phyloP scores from a whole-genome alignment of 139 green algal species.

The Volvox reticuliferus region DNA sequence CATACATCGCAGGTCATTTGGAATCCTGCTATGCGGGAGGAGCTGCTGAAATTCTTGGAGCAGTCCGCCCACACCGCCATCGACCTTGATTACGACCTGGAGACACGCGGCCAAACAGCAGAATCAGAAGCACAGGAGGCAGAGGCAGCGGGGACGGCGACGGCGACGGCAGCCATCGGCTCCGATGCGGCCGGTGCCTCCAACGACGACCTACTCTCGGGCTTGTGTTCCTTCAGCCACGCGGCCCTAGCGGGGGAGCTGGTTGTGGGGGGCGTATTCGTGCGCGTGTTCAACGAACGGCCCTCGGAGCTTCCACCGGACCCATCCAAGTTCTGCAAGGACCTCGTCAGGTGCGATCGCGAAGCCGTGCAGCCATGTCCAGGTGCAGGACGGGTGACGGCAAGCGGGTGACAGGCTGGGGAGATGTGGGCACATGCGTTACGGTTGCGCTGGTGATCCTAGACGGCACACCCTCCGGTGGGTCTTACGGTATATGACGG shows the following conservation, averaged over 20 bases:
- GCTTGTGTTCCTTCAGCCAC: constrained; percentile 20
- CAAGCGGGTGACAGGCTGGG: background rate
- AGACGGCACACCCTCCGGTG: no score
- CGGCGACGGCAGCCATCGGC: background rate
- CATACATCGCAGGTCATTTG: constrained; percentile 85
- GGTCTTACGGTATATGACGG: no score
- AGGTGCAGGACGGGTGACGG: no score
- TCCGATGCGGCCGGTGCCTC: background rate
- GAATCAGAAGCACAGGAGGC: background rate
- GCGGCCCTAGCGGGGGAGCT: constrained; percentile 69
- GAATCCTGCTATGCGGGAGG: constrained; percentile 85
- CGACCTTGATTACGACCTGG: background rate
- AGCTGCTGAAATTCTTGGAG: constrained; percentile 72
- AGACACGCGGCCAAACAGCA: background rate
- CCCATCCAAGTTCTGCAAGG: constrained; percentile 82
- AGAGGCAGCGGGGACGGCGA: background rate
- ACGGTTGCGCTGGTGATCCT: no score
- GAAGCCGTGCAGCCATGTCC: no score
- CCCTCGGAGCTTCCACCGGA: constrained; percentile 74
- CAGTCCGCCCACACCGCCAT: background rate
- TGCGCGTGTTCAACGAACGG: constrained; percentile 88
- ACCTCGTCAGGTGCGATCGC: constrained; percentile 47
- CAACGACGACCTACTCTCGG: background rate
- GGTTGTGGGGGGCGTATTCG: constrained; percentile 89
- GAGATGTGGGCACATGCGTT: background rate